Percentiles rank a stretch among this genome's conserved stretches.
These are phyloP conservation scores for Wickerhamia fluorescens DNA, from an alignment of 805 yeast genomes.

Conservation along the genomic window DNA sequence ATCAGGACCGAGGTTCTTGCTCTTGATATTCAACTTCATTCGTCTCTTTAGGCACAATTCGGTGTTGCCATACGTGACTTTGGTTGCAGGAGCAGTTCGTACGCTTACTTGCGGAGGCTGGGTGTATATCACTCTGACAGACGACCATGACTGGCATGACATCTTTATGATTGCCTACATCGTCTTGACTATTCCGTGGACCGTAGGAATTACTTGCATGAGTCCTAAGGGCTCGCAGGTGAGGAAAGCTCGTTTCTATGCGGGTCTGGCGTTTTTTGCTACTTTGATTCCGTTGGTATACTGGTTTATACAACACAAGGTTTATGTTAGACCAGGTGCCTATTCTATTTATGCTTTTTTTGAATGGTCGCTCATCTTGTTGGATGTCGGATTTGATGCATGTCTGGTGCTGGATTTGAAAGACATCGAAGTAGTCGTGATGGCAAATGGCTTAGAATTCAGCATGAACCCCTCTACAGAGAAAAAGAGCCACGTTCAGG, in stretches of 20 bases:
- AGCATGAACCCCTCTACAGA: conserved; percentile 1
- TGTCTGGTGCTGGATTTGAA: conserved; percentile 68
- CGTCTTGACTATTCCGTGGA: conserved; percentile 89
- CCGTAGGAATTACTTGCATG: conserved; percentile 48
- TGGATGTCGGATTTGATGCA: conserved; percentile 82
- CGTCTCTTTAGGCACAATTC: conserved; percentile 33
- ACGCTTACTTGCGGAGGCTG: conserved; percentile 97
- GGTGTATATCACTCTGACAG: conserved; percentile 96
- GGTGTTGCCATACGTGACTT: conserved; percentile 31
- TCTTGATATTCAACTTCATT: conserved; percentile 48
- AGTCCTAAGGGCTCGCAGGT: conserved; percentile 39
- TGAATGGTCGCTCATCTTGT: conserved; percentile 83
- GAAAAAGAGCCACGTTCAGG: conserved; percentile 1
- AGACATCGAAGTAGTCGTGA: conserved; percentile 45
- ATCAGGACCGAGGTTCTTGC: conserved; percentile 82
- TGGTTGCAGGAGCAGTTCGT: conserved; percentile 71
- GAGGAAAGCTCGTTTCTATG: conserved; percentile 45
- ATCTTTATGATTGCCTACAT: conserved; percentile 91
- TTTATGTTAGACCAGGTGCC: conserved; percentile 84
- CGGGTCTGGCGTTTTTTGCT: conserved; percentile 60
- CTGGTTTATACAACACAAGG: conserved; percentile 89
- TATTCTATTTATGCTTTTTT: conserved; percentile 90
- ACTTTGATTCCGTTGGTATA: conserved; percentile 75
- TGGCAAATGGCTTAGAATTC: conserved; percentile 15
- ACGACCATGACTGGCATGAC: conserved; percentile 95